Evolutionary conservation across 116 monocot genomes (phyloP), one percentile per base, ranked within the genome.

Genomic region (Iris pallida): DNA sequence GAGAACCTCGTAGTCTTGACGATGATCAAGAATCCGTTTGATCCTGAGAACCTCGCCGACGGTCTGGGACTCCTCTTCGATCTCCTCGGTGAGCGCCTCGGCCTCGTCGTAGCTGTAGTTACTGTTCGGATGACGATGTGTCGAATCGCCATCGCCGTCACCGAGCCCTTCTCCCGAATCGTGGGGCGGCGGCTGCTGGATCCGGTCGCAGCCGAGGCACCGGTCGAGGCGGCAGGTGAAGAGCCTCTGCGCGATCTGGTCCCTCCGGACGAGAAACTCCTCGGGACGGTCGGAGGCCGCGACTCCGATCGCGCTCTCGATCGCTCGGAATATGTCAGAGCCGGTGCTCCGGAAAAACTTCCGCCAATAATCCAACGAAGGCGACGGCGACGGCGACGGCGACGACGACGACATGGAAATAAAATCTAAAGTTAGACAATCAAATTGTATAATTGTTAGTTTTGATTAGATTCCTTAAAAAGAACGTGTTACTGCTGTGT

Each of bases 271-370:
- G 11, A 65, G 66, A 64, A 95, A 77, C 57, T 90, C 95, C 17
- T 64, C 55, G 0, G 91, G 83, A 54, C n/a, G 43, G 11, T 67
- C 67, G 14, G 42, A 53, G 11, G 67, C 53, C 42, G 67, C 67
- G 16, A 95, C 88, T 6, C 65, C 65, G 71, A 95, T 86, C 17
- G 88, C 88, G 15, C 78, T 51, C 74, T 95, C 90, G 68, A 95
- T 80, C 16, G 86, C 91, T 18, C 83, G 78, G 59, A 95, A 88
- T 56, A 95, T 88, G 67, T 73, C 79, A 40, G 76, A 59, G 15
- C 77, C 62, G 6, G 83, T 75, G 18, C 78, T 74, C 10, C 73
- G 77, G 68, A 90, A 90, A 59, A 80, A 79, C 49, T 69, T 77
- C 18, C 87, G 68, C 90, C 90, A 94, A 77, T 83, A 85, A 59